Base-by-base conservation (phyloP, 2,329 filamentous ascomycete species). In the Colletotrichum chlorophyti region DNA sequence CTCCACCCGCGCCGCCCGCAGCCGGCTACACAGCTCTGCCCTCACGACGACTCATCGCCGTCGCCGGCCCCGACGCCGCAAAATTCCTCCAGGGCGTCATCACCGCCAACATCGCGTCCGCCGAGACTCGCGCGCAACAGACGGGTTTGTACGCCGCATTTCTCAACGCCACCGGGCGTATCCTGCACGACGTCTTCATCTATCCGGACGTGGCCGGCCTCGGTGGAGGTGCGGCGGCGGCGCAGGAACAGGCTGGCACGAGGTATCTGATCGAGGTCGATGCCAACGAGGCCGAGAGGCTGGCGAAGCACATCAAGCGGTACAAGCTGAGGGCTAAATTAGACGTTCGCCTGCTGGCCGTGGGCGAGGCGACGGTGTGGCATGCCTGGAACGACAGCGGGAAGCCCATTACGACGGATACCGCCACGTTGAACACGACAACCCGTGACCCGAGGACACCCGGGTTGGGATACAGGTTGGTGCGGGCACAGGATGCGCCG, bases 121-220 rank as follows among this genome's bases (percentile, higher is more conserved):
- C 62, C 23, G 63, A 76, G 58, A 69, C 74, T 60, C 60, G 68
- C 31, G 66, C 75, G 2, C 72, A 73, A 21, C 67, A 65, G 4
- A 74, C 77, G 1, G 88, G 86, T 4, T 87, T 90, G 71, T 98
- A 96, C 74, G 83, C 89, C 6, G 91, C 88, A 0, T 97, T 99
- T 68, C 80, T 99, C 37, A 96, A 90, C 65, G 91, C 94, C 7
- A 85, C 86, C 60, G 95, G 95, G 37, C 85, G 93, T 55, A 83
- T 99, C 9, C 78, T 97, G 38, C 85, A 94, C 76, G 95, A 99
- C 75, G 90, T 93, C 49, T 96, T 98, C 73, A 81, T 99, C 43
- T 97, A 97, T 78, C 89, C 87, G 0, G 76, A 84, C 63, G 68
- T 74, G 41, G 68, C 72, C 42, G 66, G 66, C 19, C 40, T 67